A percentile compares a stretch with the other conserved stretches of the same genome.
Evolutionary conservation across 1,139 yeast genomes (phyloP).

Genomic region (Yamadazyma jaroonii): DNA sequence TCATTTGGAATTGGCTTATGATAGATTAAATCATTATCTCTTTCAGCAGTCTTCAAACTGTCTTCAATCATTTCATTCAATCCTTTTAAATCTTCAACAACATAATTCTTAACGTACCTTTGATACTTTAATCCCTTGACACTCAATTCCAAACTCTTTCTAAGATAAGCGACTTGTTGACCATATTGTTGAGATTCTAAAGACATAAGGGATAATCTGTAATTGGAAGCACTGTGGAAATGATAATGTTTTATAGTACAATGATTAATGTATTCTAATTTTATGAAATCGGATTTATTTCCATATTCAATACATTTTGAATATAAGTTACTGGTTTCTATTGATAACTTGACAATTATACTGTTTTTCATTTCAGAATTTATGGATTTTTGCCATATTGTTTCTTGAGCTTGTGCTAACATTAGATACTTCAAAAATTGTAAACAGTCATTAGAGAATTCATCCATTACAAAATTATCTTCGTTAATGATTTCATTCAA

Average conservation of each 20-base stretch:
- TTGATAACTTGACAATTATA: slow-evolving; percentile 60
- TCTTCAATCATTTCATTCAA: slow-evolving; percentile 43
- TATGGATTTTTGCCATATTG: slow-evolving; percentile 75
- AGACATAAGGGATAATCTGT: slow-evolving; percentile 52
- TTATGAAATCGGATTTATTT: slow-evolving; percentile 48
- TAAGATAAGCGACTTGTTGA: slow-evolving; percentile 61
- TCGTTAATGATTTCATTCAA: slow-evolving; percentile 21
- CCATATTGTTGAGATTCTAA: slow-evolving; percentile 60
- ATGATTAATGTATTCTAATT: slow-evolving; percentile 65
- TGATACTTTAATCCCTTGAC: slow-evolving; percentile 37
- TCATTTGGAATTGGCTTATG: slow-evolving; percentile 60
- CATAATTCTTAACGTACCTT: slow-evolving; percentile 41
- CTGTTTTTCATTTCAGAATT: slow-evolving; percentile 56
- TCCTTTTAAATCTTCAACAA: slow-evolving; percentile 48
- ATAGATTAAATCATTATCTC: slow-evolving; percentile 80
- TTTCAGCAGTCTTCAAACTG: slow-evolving; percentile 56
- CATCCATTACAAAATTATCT: slow-evolving; percentile 18
- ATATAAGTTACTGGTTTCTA: slow-evolving; percentile 61
- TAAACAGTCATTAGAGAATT: slow-evolving; percentile 27
- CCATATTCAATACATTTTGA: slow-evolving; percentile 43
- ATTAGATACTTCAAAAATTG: slow-evolving; percentile 39
- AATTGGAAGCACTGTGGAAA: slow-evolving; percentile 69
- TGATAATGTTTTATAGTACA: slow-evolving; percentile 56
- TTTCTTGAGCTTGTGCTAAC: slow-evolving; percentile 87
- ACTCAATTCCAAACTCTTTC: slow-evolving; percentile 30